Evolutionary conservation across 2,329 filamentous ascomycete genomes (phyloP), one percentile per base, ranked within the genome.

Genomic region (Aspergillus awamori): DNA sequence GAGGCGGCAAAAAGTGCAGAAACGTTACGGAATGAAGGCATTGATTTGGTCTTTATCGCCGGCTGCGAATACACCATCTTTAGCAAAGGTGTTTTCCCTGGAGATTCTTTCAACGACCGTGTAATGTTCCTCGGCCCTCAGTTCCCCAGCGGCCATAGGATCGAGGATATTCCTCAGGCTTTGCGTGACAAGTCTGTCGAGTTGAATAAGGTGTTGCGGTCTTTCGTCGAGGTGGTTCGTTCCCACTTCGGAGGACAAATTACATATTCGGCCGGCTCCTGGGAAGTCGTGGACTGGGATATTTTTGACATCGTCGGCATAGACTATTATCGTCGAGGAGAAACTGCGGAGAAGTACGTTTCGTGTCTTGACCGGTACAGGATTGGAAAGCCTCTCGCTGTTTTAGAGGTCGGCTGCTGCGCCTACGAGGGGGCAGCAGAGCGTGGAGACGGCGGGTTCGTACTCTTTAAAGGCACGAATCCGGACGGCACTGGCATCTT

Each of bases 371-470:
- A 60, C 3, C 53, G 59, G 1, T 33, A 62, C 28, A 49, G 49
- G 13, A 5, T 47, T 8, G 57, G 20, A 7, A 62, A 65, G 45
- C 61, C 63, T 30, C 57, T 65, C 13, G 63, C 41, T 2, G 61
- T 65, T n/a, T 13, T 65, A 22, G 63, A 65, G n/a, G 58, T 64
- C 17, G 63, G 63, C 3, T 63, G 63, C 59, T 65, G 61, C 39
- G 57, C 63, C 10, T 65, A 65, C 39, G 61, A 64, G 39, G 63
- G 61, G 10, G 57, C 63, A 22, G 59, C 63, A 1, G 51, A 38
- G 6, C 45, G 59, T 5, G 63, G 63, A 4, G 61, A 62, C 15
- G 63, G 58, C 20, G 63, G 61, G 8, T 65, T 65, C 51, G 36
- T 54, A 20, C 30, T 65, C 1, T 22, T 65, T 3, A 63, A 60